A percentile compares a stretch with the other conserved stretches of the same genome.
Evolutionary conservation across 495 filamentous ascomycete genomes (phyloP).

Genomic region (Aspergillus diversus): DNA sequence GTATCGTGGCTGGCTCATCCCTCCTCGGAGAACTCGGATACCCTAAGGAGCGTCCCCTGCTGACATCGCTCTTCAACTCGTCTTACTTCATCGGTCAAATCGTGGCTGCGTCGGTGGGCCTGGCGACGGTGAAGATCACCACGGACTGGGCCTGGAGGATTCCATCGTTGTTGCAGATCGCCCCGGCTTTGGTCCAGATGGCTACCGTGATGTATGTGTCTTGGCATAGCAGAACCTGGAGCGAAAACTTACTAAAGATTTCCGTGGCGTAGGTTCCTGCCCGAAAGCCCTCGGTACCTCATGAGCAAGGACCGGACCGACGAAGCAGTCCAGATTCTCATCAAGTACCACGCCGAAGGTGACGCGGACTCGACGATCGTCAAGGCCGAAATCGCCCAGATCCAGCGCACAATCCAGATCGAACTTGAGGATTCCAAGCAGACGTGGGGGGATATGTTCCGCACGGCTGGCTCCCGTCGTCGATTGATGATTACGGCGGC

Average conservation of each 20-base stretch:
- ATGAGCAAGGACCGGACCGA: constrained; percentile 61
- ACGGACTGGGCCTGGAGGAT: constrained; percentile 69
- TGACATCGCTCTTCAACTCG: constrained; percentile 71
- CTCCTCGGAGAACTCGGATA: constrained; percentile 68
- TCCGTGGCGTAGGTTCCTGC: constrained; percentile 46
- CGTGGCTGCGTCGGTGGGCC: constrained; percentile 58
- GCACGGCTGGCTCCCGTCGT: constrained; percentile 56
- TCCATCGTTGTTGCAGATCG: constrained; percentile 61
- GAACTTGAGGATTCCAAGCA: constrained; percentile 58
- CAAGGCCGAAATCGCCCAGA: constrained; percentile 62
- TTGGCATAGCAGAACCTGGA: background rate
- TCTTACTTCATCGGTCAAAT: constrained; percentile 67
- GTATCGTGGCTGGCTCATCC: constrained; percentile 66
- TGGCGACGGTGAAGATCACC: constrained; percentile 58
- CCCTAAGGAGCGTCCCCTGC: constrained; percentile 65
- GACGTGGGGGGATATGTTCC: constrained; percentile 59
- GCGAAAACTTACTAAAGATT: background rate
- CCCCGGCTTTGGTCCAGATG: constrained; percentile 35
- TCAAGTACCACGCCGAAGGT: constrained; percentile 65
- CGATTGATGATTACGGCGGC: constrained; percentile 60
- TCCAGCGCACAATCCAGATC: constrained; percentile 60
- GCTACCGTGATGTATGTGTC: constrained; percentile 44
- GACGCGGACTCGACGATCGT: constrained; percentile 57
- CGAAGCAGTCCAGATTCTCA: constrained; percentile 59
- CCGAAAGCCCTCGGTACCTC: constrained; percentile 65